These are phyloP conservation scores for Ambrosiella xylebori DNA, from an alignment of 2,329 filamentous ascomycete species.

Conservation along the genomic window DNA sequence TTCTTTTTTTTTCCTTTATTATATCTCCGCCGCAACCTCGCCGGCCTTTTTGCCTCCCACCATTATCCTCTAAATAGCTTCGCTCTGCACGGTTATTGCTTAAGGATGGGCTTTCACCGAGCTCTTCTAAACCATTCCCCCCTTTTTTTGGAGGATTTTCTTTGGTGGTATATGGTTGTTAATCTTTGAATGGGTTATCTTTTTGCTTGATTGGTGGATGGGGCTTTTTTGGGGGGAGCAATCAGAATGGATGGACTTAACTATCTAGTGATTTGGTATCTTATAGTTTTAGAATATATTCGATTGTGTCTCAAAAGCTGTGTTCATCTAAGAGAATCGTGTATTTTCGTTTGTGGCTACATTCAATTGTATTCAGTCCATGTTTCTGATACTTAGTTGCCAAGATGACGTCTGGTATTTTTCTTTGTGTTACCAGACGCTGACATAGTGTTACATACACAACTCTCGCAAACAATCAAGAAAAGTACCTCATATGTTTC, in stretches of 20 bases:
- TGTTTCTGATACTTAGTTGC: too few relatives aligned
- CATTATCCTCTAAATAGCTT: not conserved
- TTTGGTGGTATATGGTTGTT: not conserved
- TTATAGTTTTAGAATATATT: not conserved
- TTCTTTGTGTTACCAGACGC: too few relatives aligned
- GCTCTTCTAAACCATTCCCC: not conserved
- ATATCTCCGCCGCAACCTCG: not conserved
- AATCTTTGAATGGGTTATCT: not conserved
- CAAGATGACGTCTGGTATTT: too few relatives aligned
- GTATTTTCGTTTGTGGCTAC: too few relatives aligned
- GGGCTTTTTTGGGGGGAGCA: not conserved
- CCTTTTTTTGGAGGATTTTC: not conserved
- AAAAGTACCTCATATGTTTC: too few relatives aligned
- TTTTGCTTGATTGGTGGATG: not conserved
- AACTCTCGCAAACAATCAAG: too few relatives aligned
- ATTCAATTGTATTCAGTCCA: too few relatives aligned
- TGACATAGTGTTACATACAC: too few relatives aligned
- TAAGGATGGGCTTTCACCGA: not conserved
- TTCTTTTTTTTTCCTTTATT: not conserved
- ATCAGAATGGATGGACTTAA: not conserved
- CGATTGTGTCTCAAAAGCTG: not conserved
- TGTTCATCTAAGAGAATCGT: too few relatives aligned
- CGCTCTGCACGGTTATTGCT: not conserved
- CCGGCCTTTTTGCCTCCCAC: not conserved
- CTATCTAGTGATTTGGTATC: not conserved